These are phyloP conservation scores for Penstemon davidsonii DNA, from an alignment of 257 asterid species.

Conservation along the genomic window DNA sequence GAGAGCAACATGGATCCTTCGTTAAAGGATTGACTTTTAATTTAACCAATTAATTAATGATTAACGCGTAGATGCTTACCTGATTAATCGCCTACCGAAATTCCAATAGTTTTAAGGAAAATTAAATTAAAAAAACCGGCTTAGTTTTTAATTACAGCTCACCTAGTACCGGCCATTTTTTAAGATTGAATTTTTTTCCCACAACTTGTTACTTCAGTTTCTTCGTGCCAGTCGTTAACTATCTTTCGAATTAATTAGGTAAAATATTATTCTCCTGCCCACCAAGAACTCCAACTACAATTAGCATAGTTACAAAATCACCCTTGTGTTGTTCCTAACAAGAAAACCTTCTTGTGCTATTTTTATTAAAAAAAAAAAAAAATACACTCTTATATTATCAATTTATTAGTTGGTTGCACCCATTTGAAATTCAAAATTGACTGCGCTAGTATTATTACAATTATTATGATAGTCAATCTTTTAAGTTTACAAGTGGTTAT, in stretches of 20 bases:
- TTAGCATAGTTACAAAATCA: too few relatives aligned
- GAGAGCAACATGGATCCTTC: conserved; percentile 14
- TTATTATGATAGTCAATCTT: too few relatives aligned
- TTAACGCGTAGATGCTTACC: neutral
- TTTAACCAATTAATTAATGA: neutral
- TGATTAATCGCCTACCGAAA: conserved; percentile 16
- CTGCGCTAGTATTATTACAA: too few relatives aligned
- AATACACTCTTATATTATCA: too few relatives aligned
- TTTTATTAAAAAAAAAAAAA: too few relatives aligned
- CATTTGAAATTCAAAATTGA: too few relatives aligned
- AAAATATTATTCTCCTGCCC: neutral
- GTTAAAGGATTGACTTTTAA: conserved; percentile 17
- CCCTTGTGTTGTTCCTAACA: too few relatives aligned
- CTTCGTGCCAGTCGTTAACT: conserved; percentile 22
- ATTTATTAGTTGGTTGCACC: too few relatives aligned
- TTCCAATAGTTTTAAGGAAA: too few relatives aligned
- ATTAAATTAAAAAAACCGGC: too few relatives aligned
- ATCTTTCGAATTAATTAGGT: neutral
- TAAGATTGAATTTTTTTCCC: conserved; percentile 20
- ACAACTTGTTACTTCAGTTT: conserved; percentile 15
- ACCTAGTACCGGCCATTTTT: conserved; percentile 28
- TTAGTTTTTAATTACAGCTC: conserved; percentile 20
- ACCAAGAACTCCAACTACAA: neutral
- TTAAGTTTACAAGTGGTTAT: too few relatives aligned
- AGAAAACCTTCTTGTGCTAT: too few relatives aligned